Evolutionary conservation across 208 protist species (phyloP).

Genomic region (Novymonas esmeraldas): DNA sequence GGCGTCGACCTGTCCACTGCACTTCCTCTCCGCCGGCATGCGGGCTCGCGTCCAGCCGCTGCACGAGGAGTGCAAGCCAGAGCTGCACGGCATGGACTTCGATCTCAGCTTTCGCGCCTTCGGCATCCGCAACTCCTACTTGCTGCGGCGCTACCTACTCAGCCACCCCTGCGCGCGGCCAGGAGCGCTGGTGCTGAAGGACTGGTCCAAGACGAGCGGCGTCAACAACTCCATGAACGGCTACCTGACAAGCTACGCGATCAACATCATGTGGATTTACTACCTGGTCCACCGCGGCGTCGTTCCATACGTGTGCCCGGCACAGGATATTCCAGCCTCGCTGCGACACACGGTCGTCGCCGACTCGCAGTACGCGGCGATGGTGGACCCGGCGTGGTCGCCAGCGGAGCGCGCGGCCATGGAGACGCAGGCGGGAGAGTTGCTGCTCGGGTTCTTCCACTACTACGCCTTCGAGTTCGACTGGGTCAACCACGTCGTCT

Average conservation of each 20-base stretch:
- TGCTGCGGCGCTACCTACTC: conserved; percentile 81
- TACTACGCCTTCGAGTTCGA: conserved; percentile 92
- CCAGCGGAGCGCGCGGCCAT: conserved; percentile 35
- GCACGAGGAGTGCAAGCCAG: conserved; percentile 83
- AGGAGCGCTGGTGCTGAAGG: conserved; percentile 88
- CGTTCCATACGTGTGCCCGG: conserved; percentile 82
- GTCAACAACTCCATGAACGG: conserved; percentile 92
- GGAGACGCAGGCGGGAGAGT: conserved; percentile 60
- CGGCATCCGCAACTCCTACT: conserved; percentile 89
- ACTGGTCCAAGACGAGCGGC: conserved; percentile 89
- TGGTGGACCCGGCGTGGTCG: conserved; percentile 42
- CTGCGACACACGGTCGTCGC: conserved; percentile 39
- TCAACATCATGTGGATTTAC: conserved; percentile 94
- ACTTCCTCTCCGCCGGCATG: conserved; percentile 47
- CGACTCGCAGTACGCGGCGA: conserved; percentile 63
- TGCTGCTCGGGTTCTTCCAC: conserved; percentile 90
- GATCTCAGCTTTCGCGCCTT: conserved; percentile 90
- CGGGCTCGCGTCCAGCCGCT: conserved; percentile 72
- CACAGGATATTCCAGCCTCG: conserved; percentile 62
- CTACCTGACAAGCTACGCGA: conserved; percentile 90
- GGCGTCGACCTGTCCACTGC: conserved; percentile 58
- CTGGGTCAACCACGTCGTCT: conserved; percentile 86
- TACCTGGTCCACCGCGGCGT: conserved; percentile 82
- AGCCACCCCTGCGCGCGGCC: conserved; percentile 83
- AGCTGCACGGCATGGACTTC: conserved; percentile 90